These are phyloP conservation scores for Candida endomychidarum DNA, from an alignment of 805 yeast species.

Conservation along the genomic window DNA sequence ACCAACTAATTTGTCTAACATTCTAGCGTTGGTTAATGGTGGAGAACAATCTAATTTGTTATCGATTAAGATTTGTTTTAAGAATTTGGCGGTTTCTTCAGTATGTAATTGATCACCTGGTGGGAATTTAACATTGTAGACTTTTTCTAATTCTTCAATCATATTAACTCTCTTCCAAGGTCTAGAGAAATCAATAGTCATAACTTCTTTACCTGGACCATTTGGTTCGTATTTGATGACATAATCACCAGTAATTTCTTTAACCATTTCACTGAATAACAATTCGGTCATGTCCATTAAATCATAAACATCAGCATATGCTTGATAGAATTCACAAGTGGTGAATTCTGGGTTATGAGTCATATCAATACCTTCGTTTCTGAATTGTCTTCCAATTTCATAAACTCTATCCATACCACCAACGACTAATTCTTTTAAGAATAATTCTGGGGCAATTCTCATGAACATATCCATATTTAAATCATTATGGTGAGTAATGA, in stretches of 20 bases:
- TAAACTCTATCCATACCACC: slow-evolving; percentile 98
- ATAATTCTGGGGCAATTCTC: slow-evolving; percentile 98
- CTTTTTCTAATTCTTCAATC: slow-evolving; percentile 93
- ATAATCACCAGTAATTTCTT: slow-evolving; percentile 89
- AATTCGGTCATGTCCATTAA: slow-evolving; percentile 93
- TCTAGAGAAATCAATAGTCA: slow-evolving; percentile 83
- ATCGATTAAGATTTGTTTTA: slow-evolving; percentile 74
- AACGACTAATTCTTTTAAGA: slow-evolving; percentile 92
- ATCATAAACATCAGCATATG: slow-evolving; percentile 95
- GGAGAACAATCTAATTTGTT: slow-evolving; percentile 87
- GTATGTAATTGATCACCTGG: slow-evolving; percentile 94
- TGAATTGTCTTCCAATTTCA: slow-evolving; percentile 97
- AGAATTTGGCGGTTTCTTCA: slow-evolving; percentile 86
- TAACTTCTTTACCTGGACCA: slow-evolving; percentile 80
- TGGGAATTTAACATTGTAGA: slow-evolving; percentile 86
- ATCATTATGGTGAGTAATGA: slow-evolving; percentile 95
- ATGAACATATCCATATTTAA: slow-evolving; percentile 93
- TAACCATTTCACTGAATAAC: slow-evolving; percentile 95
- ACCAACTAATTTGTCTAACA: slow-evolving; percentile 97
- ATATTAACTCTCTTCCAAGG: slow-evolving; percentile 99
- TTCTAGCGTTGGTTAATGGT: slow-evolving; percentile 95
- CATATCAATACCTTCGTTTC: slow-evolving; percentile 98
- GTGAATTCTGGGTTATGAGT: slow-evolving; percentile 99
- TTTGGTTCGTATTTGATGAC: slow-evolving; percentile 87
- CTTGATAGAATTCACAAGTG: slow-evolving; percentile 97